Evolutionary conservation across 2,329 filamentous ascomycete genomes (phyloP).

Genomic region (Xylaria sp.): DNA sequence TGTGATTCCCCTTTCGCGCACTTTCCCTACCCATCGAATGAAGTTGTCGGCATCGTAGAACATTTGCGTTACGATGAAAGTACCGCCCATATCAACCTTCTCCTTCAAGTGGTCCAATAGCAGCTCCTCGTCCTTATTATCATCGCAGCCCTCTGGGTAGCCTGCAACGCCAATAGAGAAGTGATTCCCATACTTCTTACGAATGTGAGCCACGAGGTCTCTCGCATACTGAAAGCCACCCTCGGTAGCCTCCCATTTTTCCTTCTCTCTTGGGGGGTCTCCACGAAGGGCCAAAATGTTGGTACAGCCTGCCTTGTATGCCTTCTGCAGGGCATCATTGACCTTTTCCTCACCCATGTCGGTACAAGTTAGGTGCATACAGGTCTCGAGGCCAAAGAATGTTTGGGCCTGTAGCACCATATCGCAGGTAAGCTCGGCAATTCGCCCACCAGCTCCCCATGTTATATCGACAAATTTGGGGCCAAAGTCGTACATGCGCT

Average conservation of each 20-base stretch:
- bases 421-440: conserved; percentile 91
- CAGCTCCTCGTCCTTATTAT: conserved; percentile 83
- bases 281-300: conserved; percentile 95
- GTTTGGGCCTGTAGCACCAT: conserved; percentile 97
- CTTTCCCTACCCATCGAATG: conserved; percentile 85
- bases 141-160: conserved; percentile 94
- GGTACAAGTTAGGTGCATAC: conserved; percentile 98
- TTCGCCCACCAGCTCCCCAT: conserved; percentile 92
- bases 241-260: conserved; percentile 89
- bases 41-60: conserved; percentile 99
- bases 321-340: conserved; percentile 83
- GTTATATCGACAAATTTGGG: conserved; percentile 98
- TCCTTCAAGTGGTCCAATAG: conserved; percentile 94
- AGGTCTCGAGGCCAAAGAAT: conserved; percentile 94
- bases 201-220: conserved; percentile 81
- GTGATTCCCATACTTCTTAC: conserved; percentile 79
- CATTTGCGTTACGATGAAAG: conserved; percentile 98
- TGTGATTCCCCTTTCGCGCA: conserved; percentile 81
- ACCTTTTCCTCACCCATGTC: conserved; percentile 96
- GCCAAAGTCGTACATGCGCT: conserved; percentile 94
- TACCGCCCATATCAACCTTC: conserved; percentile 92
- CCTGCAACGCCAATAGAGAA: conserved; percentile 98
- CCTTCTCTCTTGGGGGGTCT: conserved; percentile 90
- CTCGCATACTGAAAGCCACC: conserved; percentile 90
- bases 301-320: conserved; percentile 94